Conservation (phyloP, 495 filamentous ascomycete genomes). For the Thermochaetoides thermophila region DNA sequence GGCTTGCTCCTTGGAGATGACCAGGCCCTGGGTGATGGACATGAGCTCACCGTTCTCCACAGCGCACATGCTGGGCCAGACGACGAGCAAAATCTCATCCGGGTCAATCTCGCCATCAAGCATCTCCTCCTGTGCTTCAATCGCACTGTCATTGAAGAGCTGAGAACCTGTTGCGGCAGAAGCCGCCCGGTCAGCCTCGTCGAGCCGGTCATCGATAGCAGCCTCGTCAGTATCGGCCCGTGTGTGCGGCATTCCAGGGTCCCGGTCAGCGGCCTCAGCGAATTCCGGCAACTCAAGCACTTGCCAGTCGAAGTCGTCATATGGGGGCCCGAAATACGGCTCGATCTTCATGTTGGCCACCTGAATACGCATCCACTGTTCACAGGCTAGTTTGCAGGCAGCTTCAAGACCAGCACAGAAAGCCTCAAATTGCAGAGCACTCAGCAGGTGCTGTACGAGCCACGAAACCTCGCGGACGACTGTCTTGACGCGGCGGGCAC, state of each 20-base stretch:
- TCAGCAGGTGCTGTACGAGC: constrained; percentile 22
- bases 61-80: constrained; percentile 25
- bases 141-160: background rate
- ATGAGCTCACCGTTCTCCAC: constrained; percentile 22
- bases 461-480: constrained; percentile 24
- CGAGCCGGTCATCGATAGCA: constrained; percentile 8
- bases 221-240: constrained; percentile 3
- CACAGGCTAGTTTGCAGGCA: constrained; percentile 19
- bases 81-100: constrained; percentile 22
- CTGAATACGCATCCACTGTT: constrained; percentile 25
- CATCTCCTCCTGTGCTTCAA: constrained; percentile 4
- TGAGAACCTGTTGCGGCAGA: no score
- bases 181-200: constrained; percentile 9
- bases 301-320: constrained; percentile 28
- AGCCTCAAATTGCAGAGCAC: constrained; percentile 20
- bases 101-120: constrained; percentile 19
- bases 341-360: constrained; percentile 22
- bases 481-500: constrained; percentile 19
- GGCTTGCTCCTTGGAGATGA: constrained; percentile 25
- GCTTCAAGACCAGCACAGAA: constrained; percentile 20
- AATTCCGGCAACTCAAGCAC: constrained; percentile 23
- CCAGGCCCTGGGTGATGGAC: constrained; percentile 22
- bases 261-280: constrained; percentile 7
- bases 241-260: constrained; percentile 1
- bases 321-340: constrained; percentile 25